These are phyloP conservation scores for Collariella sp. DNA, from an alignment of 495 filamentous ascomycete genomes.

Conservation along the genomic window DNA sequence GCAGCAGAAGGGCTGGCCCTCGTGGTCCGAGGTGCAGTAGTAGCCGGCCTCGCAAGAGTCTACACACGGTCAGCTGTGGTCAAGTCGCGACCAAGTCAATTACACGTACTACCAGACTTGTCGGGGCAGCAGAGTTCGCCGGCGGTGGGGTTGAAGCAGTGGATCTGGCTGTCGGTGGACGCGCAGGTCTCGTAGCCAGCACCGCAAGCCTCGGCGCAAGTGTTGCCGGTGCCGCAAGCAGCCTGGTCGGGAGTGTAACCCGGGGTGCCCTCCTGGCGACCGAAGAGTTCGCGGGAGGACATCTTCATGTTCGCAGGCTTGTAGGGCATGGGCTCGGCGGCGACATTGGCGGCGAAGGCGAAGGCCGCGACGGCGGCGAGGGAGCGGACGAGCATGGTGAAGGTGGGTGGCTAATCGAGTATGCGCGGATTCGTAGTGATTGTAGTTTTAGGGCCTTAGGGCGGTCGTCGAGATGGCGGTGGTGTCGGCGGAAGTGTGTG, in stretches of 20 bases:
- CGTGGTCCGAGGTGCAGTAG: conserved; percentile 37
- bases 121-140: conserved; percentile 40
- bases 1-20: conserved; percentile 40
- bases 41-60: conserved; percentile 41
- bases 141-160: conserved; percentile 39
- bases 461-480: background rate
- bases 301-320: conserved; percentile 31
- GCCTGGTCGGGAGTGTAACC: conserved; percentile 38
- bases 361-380: conserved; percentile 34
- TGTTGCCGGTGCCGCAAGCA: conserved; percentile 32
- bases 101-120: conserved; percentile 34
- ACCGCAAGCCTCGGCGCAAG: conserved; percentile 43
- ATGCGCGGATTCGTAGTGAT: background rate
- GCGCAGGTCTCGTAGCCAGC: conserved; percentile 35
- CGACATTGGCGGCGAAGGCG: conserved; percentile 32
- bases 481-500: conserved; percentile 6
- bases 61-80: conserved; percentile 12
- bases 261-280: conserved; percentile 22
- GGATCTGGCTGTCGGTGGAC: conserved; percentile 30
- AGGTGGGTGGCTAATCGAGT: background rate
- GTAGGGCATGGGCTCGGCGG: conserved; percentile 37
- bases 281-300: conserved; percentile 34
- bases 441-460: background rate
- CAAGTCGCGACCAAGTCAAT: background rate
- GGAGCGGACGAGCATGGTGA: conserved; percentile 33